Base-by-base conservation (phyloP, 257 asterid genomes). In the Thymus mandschuricus region DNA sequence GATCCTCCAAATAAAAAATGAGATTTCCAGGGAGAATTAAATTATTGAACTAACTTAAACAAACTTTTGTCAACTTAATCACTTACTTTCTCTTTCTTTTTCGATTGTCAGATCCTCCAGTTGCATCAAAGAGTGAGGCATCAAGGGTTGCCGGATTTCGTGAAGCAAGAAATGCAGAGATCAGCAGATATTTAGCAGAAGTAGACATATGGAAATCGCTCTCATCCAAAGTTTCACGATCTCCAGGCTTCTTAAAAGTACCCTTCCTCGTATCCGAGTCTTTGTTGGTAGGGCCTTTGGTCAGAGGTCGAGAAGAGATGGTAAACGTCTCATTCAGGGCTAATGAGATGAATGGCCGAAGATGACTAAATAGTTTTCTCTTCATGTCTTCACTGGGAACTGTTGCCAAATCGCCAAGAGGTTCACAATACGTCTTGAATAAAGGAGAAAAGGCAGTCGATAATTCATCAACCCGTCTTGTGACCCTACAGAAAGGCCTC, bases 81-180 rank as follows among this genome's bases (percentile, higher is more conserved):
- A 48, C 96, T 87, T 86, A 92, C 98, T 92, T 92, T 80, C 97
- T 83, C 85, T 86, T 95, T 75, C 83, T 89, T 73, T 87, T 90
- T 10, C 86, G 84, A 69, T 83, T 87, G 72, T 80, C 86, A 7
- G 85, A 64, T 69, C 98, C 98, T 52, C 99, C 98, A 3, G 97
- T 92, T 74, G 98, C 90, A 84, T 95, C 99, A 66, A 95, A 95
- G 54, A 95, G 80, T 5, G 98, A 86, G 43, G 96, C 98, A 75
- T 92, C 99, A 58, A 95, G 98, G 28, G 99, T 95, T 52, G 99
- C 98, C 43, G 99, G 98, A 81, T 95, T 95, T 83, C 92, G 84
- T 60, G 99, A 95, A 72, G 99, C 96, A 77, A 95, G 89, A 82
- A 89, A 95, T 66, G 97, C 96, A 68, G 96, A 92, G 79, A 95